Percentiles rank a stretch among this genome's conserved stretches.
Conservation (phyloP, 177 flowering plant genomes). For the Vitis hybrid region DNA sequence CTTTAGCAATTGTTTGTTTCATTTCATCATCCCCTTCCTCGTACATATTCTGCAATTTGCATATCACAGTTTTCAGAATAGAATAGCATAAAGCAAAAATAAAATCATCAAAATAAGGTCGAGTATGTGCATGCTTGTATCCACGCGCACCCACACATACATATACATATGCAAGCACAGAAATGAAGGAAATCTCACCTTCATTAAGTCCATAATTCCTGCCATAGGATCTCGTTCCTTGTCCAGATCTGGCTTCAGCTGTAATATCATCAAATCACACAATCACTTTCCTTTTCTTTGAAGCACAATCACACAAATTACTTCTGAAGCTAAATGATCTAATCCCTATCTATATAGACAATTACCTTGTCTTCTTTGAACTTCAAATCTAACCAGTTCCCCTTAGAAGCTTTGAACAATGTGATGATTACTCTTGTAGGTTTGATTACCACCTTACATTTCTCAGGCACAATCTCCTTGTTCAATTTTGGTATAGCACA, state of each 20-base stretch:
- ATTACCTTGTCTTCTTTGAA: constrained; percentile 92
- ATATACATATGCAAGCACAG: too few relatives aligned
- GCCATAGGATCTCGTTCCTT: constrained; percentile 91
- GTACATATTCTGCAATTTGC: constrained; percentile 79
- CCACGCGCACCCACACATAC: too few relatives aligned
- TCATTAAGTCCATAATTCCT: constrained; percentile 97
- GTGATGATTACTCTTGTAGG: constrained; percentile 72
- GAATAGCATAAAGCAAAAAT: neutral
- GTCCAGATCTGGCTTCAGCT: constrained; percentile 79
- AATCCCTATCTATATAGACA: neutral
- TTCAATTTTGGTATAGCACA: constrained; percentile 74
- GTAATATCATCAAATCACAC: constrained; percentile 8
- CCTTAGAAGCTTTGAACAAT: constrained; percentile 74
- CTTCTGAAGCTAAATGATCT: neutral
- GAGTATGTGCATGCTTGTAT: neutral
- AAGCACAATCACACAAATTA: neutral
- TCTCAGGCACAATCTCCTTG: constrained; percentile 80
- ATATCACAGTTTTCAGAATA: neutral
- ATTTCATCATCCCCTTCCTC: constrained; percentile 98
- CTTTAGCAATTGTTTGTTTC: constrained; percentile 93
- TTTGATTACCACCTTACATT: constrained; percentile 80
- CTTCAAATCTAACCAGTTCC: constrained; percentile 87
- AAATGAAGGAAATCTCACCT: constrained; percentile 43
- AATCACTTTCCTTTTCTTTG: neutral
- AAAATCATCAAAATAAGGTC: neutral